Conservation (phyloP, 2,329 filamentous ascomycete species). For the Clarireedia monteithiana region DNA sequence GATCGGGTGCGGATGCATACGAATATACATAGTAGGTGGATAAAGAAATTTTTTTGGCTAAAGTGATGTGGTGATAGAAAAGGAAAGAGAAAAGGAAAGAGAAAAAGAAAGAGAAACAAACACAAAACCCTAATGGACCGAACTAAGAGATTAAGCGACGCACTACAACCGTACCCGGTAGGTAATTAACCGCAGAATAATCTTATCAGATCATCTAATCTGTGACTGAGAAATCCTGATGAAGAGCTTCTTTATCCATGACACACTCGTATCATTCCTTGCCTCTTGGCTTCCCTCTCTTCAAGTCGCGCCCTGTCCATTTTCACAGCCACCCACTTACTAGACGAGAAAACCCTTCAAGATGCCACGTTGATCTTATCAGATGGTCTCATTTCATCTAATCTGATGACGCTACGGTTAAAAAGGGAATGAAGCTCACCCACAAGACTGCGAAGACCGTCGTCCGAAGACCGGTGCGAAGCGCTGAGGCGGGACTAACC, state of each 20-base stretch:
- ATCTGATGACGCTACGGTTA: not conserved
- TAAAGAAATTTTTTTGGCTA: not conserved
- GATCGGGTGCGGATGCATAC: too few species aligned
- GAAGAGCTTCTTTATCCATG: not conserved
- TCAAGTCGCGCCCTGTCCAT: not conserved
- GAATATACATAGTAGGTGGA: not conserved
- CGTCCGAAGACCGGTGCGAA: not conserved
- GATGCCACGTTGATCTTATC: not conserved
- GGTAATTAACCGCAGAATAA: not conserved
- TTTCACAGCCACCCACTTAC: not conserved
- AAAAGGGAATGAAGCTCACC: not conserved
- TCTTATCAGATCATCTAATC: conserved; percentile 5
- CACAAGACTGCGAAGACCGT: not conserved
- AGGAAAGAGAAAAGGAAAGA: not conserved
- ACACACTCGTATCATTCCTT: not conserved
- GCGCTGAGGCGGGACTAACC: too few species aligned
- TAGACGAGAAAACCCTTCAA: not conserved
- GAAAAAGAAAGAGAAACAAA: not conserved
- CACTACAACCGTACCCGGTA: not conserved
- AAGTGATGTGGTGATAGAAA: not conserved
- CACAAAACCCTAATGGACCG: not conserved
- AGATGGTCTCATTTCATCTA: conserved; percentile 1
- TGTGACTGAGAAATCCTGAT: not conserved
- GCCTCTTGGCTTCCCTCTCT: not conserved
- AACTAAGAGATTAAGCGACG: not conserved